These are phyloP conservation scores for Fragaria nilgerrensis DNA, from an alignment of 306 rosid species.

Conservation along the genomic window DNA sequence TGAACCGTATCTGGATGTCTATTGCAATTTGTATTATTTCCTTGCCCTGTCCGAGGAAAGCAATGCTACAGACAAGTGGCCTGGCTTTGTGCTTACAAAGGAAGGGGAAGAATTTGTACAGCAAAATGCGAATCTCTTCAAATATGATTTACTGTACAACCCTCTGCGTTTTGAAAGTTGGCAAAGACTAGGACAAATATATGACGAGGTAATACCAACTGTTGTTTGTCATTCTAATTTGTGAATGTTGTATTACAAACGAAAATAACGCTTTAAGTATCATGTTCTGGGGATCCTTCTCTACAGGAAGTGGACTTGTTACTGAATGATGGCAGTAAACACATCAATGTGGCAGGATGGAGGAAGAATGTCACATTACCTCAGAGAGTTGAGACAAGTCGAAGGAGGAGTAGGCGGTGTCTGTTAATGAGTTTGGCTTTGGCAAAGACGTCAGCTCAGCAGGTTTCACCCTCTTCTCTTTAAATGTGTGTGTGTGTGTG, in stretches of 20 bases:
- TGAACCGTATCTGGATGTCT: slow-evolving; percentile 87
- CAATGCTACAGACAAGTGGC: slow-evolving; percentile 97
- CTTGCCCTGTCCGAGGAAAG: slow-evolving; percentile 93
- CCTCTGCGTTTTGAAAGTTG: slow-evolving; percentile 93
- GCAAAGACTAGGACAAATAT: slow-evolving; percentile 89
- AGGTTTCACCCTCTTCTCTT: slow-evolving; percentile 44
- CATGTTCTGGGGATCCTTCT: slow-evolving; percentile 19
- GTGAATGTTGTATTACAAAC: slow-evolving; percentile 16
- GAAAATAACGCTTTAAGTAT: slow-evolving; percentile 12
- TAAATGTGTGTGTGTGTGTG: not conserved
- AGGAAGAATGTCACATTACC: slow-evolving; percentile 78
- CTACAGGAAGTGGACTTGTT: slow-evolving; percentile 94
- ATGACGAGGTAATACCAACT: slow-evolving; percentile 66
- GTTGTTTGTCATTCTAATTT: slow-evolving; percentile 26
- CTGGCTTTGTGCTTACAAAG: slow-evolving; percentile 93
- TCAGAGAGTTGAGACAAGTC: slow-evolving; percentile 85
- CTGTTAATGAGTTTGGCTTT: slow-evolving; percentile 91
- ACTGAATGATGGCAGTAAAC: slow-evolving; percentile 98
- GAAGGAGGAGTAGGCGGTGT: slow-evolving; percentile 96
- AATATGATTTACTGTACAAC: slow-evolving; percentile 80
- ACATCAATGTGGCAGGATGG: slow-evolving; percentile 90
- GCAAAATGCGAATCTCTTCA: slow-evolving; percentile 86
- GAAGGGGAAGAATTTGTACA: slow-evolving; percentile 98
- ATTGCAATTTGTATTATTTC: slow-evolving; percentile 83
- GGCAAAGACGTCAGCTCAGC: slow-evolving; percentile 84